Conservation (phyloP, 2,329 filamentous ascomycete genomes). For the Colletotrichum cuscutae region DNA sequence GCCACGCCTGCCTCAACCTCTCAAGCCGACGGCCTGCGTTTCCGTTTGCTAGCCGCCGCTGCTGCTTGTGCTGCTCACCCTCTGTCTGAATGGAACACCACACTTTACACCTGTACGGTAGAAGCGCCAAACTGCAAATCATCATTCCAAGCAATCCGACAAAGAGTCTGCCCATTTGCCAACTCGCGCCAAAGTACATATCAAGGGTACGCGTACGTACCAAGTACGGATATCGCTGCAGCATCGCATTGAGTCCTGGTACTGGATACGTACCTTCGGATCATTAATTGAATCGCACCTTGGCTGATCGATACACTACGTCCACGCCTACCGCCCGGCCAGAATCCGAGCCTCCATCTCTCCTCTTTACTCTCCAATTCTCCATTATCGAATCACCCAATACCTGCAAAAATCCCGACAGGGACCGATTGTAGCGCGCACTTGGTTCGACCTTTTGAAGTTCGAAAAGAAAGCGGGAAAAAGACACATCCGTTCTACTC, state of each 20-base stretch:
- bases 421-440: constrained; percentile 12
- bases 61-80: not conserved
- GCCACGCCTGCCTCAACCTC: not conserved
- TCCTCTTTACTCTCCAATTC: constrained; percentile 16
- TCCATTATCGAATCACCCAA: constrained; percentile 22
- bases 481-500: not conserved
- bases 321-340: constrained; percentile 31
- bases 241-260: not conserved
- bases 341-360: constrained; percentile 33
- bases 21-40: not conserved
- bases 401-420: constrained; percentile 22
- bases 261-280: constrained; percentile 3
- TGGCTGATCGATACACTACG: constrained; percentile 14
- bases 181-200: not conserved
- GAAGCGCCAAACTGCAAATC: not conserved
- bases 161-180: not conserved
- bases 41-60: not conserved
- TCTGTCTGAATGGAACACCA: not conserved
- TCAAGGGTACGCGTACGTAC: not conserved
- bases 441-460: constrained; percentile 5
- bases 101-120: not conserved
- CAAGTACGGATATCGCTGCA: not conserved
- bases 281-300: not conserved
- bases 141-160: not conserved
- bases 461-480: not conserved